Conservation (phyloP, 257 asterid species). For the Ilex asprella region DNA sequence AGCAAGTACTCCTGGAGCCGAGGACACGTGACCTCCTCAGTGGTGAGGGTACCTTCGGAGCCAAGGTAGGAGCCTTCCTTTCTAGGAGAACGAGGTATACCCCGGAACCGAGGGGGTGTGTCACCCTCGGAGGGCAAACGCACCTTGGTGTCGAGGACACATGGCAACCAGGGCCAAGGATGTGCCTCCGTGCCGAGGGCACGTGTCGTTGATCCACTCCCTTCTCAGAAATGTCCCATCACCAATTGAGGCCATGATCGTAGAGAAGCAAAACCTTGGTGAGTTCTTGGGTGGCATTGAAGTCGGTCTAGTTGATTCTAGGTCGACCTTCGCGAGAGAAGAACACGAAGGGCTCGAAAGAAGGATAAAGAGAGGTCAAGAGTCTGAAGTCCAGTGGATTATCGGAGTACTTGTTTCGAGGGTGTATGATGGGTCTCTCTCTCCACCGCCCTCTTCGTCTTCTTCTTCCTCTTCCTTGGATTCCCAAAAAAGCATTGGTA, state of each 20-base stretch:
- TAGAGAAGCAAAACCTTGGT: slow-evolving; percentile 71
- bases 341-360: slow-evolving; percentile 59
- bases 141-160: too few species aligned
- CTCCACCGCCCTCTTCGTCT: slow-evolving; percentile 23
- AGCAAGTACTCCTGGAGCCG: too few species aligned
- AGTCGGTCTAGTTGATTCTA: slow-evolving; percentile 87
- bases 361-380: slow-evolving; percentile 58
- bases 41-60: too few species aligned
- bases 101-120: too few species aligned
- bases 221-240: too few species aligned
- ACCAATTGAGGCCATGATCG: slow-evolving; percentile 75
- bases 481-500: not conserved
- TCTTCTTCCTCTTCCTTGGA: slow-evolving; percentile 72
- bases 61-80: too few species aligned
- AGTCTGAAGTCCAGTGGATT: slow-evolving; percentile 73
- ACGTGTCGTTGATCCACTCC: too few species aligned
- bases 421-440: slow-evolving; percentile 48
- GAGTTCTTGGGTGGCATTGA: slow-evolving; percentile 89
- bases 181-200: too few species aligned
- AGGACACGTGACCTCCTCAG: too few species aligned
- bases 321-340: slow-evolving; percentile 60
- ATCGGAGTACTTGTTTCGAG: slow-evolving; percentile 68
- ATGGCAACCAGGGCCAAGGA: too few species aligned
- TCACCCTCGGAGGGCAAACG: too few species aligned
- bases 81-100: too few species aligned